A percentile compares a stretch with the other conserved stretches of the same genome.
These are phyloP conservation scores for Henningerozyma blattae DNA, from an alignment of 805 yeast species.

Conservation along the genomic window DNA sequence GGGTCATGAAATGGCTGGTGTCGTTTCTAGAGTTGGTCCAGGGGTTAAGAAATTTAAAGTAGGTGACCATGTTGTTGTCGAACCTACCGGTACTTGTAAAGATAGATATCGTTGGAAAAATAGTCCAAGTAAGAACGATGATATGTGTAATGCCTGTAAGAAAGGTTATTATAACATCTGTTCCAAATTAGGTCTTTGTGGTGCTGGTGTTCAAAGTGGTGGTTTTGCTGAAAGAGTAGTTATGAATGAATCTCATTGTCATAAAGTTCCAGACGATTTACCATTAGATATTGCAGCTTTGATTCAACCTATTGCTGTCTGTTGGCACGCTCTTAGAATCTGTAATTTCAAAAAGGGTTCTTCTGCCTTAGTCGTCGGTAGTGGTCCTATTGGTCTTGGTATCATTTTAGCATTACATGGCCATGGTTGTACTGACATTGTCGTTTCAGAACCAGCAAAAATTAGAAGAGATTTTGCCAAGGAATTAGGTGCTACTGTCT, in stretches of 20 bases:
- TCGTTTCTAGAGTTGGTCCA: constrained; percentile 33
- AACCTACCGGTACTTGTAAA: constrained; percentile 47
- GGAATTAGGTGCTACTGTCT: constrained; percentile 35
- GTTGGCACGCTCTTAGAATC: constrained; percentile 43
- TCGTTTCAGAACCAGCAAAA: constrained; percentile 41
- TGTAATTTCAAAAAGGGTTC: constrained; percentile 35
- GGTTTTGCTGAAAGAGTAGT: constrained; percentile 41
- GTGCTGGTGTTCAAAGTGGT: constrained; percentile 47
- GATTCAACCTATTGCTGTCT: constrained; percentile 46
- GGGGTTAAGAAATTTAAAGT: constrained; percentile 31
- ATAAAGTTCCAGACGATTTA: constrained; percentile 30
- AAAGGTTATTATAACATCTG: constrained; percentile 44
- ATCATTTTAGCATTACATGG: constrained; percentile 47
- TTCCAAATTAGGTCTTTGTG: constrained; percentile 35
- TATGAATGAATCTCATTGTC: constrained; percentile 28
- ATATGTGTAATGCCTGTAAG: constrained; percentile 37
- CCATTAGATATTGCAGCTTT: constrained; percentile 46
- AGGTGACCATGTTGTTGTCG: constrained; percentile 53
- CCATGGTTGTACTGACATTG: constrained; percentile 37
- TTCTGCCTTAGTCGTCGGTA: constrained; percentile 41
- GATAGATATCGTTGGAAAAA: constrained; percentile 33
- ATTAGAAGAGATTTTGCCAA: constrained; percentile 40
- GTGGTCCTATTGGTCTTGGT: constrained; percentile 54
- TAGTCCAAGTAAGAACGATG: constrained; percentile 17
- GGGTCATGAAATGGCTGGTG: constrained; percentile 47